Evolutionary conservation across 805 yeast species (phyloP).

Genomic region (Yamadazyma tumulicola): DNA sequence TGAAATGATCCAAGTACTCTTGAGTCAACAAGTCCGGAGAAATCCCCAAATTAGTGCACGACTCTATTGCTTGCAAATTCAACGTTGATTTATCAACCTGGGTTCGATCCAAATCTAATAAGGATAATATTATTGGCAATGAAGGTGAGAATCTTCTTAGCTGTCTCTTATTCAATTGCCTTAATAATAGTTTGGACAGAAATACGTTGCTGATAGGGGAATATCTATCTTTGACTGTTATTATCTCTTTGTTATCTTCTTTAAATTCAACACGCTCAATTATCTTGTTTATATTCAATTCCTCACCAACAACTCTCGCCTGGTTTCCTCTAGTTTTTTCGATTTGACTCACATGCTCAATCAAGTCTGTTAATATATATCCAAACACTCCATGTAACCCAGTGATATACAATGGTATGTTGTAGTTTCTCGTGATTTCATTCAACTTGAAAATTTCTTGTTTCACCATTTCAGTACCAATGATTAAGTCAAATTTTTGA

Average conservation of each 20-base stretch:
- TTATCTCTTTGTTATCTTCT: constrained; percentile 40
- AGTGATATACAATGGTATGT: constrained; percentile 65
- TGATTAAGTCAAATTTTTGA: constrained; percentile 60
- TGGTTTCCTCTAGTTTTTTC: constrained; percentile 49
- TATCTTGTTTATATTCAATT: constrained; percentile 44
- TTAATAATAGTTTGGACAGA: constrained; percentile 32
- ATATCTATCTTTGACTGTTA: constrained; percentile 37
- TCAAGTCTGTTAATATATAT: constrained; percentile 73
- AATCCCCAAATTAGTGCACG: constrained; percentile 31
- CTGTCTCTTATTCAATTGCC: constrained; percentile 42
- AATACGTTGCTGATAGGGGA: constrained; percentile 34
- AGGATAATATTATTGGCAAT: constrained; percentile 57
- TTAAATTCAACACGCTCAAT: constrained; percentile 27
- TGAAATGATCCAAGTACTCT: constrained; percentile 38
- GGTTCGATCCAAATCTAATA: constrained; percentile 42
- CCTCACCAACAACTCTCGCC: constrained; percentile 40
- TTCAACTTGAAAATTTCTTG: constrained; percentile 48
- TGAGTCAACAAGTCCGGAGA: constrained; percentile 43
- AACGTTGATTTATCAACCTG: constrained; percentile 28
- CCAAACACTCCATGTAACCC: constrained; percentile 81
- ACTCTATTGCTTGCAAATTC: constrained; percentile 19
- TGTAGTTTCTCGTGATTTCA: constrained; percentile 48
- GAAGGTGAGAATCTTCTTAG: constrained; percentile 51
- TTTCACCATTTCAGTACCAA: constrained; percentile 64
- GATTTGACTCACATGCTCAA: constrained; percentile 54